Percentiles rank a stretch among this genome's conserved stretches.
Evolutionary conservation across 2,329 filamentous ascomycete species (phyloP).

Genomic region (Aspergillus proliferans): DNA sequence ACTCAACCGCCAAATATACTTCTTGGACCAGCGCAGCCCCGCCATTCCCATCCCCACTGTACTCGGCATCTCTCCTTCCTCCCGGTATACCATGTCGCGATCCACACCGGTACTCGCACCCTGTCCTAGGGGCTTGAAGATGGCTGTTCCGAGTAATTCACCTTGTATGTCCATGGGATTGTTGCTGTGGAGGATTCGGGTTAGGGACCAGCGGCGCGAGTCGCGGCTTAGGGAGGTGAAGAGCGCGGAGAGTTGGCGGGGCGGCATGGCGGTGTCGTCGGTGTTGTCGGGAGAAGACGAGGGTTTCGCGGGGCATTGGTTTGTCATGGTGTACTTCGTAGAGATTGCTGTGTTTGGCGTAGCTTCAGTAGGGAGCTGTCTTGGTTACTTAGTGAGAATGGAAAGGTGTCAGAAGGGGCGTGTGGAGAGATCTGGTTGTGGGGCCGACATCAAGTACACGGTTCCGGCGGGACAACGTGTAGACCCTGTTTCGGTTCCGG

Average conservation of each 20-base stretch:
- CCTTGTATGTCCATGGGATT: conserved; percentile 38
- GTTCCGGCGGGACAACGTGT: too few species aligned
- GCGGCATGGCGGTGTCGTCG: conserved; percentile 7
- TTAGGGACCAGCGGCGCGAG: conserved; percentile 29
- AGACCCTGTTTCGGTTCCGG: too few species aligned
- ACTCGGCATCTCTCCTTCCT: conserved; percentile 37
- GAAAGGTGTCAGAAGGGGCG: too few species aligned
- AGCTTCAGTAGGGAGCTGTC: too few species aligned
- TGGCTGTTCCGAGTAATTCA: conserved; percentile 34
- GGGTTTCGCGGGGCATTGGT: background rate
- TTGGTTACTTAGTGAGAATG: too few species aligned
- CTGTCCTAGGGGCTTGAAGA: conserved; percentile 24
- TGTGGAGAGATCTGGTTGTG: too few species aligned
- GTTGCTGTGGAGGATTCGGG: conserved; percentile 35
- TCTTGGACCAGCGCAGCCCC: conserved; percentile 33
- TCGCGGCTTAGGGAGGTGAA: conserved; percentile 24
- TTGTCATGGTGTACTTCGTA: background rate
- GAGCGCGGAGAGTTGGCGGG: conserved; percentile 14
- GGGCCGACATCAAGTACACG: too few species aligned
- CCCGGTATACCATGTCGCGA: conserved; percentile 34
- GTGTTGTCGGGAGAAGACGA: background rate
- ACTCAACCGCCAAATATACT: conserved; percentile 40
- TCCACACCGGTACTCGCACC: background rate
- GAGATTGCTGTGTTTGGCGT: too few species aligned
- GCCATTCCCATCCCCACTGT: conserved; percentile 16